These are phyloP conservation scores for Helminthosporium solani DNA, from an alignment of 2,329 filamentous ascomycete genomes.

Conservation along the genomic window DNA sequence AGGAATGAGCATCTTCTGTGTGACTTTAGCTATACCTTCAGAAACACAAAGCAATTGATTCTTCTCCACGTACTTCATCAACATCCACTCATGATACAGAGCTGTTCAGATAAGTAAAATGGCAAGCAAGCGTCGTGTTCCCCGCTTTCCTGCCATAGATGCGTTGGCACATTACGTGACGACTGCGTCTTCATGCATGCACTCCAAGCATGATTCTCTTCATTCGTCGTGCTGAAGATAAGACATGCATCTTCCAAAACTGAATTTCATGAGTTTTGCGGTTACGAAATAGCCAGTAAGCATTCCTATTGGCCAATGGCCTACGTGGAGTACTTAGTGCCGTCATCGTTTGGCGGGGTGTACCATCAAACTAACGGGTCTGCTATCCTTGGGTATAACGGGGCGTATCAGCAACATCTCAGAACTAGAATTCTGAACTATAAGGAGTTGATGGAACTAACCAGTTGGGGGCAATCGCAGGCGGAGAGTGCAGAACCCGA, in stretches of 20 bases:
- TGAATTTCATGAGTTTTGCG: conserved; percentile 15
- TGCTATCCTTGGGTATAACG: conserved; percentile 1
- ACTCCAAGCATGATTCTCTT: conserved; percentile 9
- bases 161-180: conserved; percentile 25
- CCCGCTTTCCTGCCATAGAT: conserved; percentile 5
- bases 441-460: too few species aligned
- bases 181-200: conserved; percentile 24
- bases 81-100: conserved; percentile 11
- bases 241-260: conserved; percentile 17
- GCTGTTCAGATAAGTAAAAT: conserved; percentile 3
- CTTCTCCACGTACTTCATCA: background rate
- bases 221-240: conserved; percentile 25
- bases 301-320: conserved; percentile 24
- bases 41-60: background rate
- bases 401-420: background rate
- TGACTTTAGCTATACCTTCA: background rate
- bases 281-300: conserved; percentile 21
- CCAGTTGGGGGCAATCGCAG: too few species aligned
- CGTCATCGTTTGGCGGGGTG: conserved; percentile 31
- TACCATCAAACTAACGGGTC: conserved; percentile 14
- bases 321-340: conserved; percentile 3
- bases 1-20: background rate
- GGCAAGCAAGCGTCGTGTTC: conserved; percentile 6
- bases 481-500: too few species aligned
- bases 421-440: too few species aligned